Evolutionary conservation across 345 rosid species (phyloP), one percentile per base, ranked within the genome.

Genomic region (Hevea brasiliensis): DNA sequence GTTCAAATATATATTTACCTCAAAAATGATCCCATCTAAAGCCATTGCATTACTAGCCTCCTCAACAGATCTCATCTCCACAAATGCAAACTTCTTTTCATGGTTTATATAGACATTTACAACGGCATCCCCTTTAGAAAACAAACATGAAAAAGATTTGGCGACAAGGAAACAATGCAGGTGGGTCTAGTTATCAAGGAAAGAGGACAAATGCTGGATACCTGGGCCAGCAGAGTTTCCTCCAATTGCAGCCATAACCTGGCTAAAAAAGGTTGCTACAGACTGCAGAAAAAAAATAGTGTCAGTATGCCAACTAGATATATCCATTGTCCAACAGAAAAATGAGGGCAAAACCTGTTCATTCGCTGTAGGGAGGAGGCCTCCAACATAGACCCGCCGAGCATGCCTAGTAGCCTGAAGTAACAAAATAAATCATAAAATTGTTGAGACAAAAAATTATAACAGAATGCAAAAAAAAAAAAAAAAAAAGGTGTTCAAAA

Each of bases 31-130:
- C 69, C 99, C 97, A 80, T 96, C 99, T 80, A 96, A 80, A 65
- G 99, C 94, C 99, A 96, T 96, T 54, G 98, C 99, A 79, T 96
- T 96, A 77, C 99, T 96, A 65, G 99, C 99, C 91, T 96, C 99
- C 86, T 96, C 99, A 69, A 96, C 99, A 61, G 99, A 96, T 84
- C 99, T 90, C 99, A 93, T 96, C 86, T 96, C 99, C 70, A 96
- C 99, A 85, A 96, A 96, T 64, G 99, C 99, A 45, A 96, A 96
- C 85, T 96, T 96, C 93, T 96, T 96, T 83, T 96, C 99, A 68
- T 96, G 98, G 84, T 93, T 96, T 71, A 96, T 93, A 82, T 96
- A 96, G 37, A 96, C 99, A 81, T 96, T 96, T 72, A 96, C 99
- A 85, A 96, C 99, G 60, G 99, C 98, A 84, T 96, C 98, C 68